Percentiles rank a stretch among this genome's conserved stretches.
Evolutionary conservation across 2,329 filamentous ascomycete genomes (phyloP).

Genomic region (Aspergillus flavus): DNA sequence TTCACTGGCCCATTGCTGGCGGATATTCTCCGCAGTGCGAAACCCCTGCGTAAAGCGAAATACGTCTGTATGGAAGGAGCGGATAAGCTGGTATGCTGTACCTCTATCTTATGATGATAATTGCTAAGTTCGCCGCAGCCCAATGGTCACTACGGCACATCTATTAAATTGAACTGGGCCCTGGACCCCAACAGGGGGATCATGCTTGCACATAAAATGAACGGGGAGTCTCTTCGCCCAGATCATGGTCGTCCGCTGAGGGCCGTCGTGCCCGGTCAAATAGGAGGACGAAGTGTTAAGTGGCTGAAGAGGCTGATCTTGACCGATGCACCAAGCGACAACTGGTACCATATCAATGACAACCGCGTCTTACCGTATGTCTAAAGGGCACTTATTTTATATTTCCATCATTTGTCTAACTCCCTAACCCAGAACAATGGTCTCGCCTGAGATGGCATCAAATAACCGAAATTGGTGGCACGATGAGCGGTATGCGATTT

Average conservation of each 20-base stretch:
- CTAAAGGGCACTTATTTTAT: not conserved
- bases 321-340: slow-evolving; percentile 77
- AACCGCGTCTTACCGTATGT: slow-evolving; percentile 77
- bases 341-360: slow-evolving; percentile 95
- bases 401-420: slow-evolving; percentile 8
- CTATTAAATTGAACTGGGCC: slow-evolving; percentile 83
- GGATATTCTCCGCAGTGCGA: slow-evolving; percentile 70
- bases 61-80: slow-evolving; percentile 93
- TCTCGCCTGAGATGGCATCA: slow-evolving; percentile 78
- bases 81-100: slow-evolving; percentile 66
- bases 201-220: slow-evolving; percentile 89
- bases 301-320: slow-evolving; percentile 84
- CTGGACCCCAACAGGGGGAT: slow-evolving; percentile 82
- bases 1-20: slow-evolving; percentile 81
- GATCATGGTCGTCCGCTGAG: slow-evolving; percentile 86
- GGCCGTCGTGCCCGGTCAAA: slow-evolving; percentile 84
- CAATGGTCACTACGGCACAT: slow-evolving; percentile 87
- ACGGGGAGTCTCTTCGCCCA: slow-evolving; percentile 75
- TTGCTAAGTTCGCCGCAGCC: slow-evolving; percentile 51
- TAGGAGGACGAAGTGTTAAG: slow-evolving; percentile 89
- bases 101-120: not conserved
- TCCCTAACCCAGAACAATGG: slow-evolving; percentile 61
- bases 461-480: slow-evolving; percentile 77
- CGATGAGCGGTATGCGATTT: slow-evolving; percentile 90
- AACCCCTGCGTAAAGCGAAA: slow-evolving; percentile 68